Evolutionary conservation across 495 filamentous ascomycete species (phyloP).

Genomic region (Daldinia bambusicola): DNA sequence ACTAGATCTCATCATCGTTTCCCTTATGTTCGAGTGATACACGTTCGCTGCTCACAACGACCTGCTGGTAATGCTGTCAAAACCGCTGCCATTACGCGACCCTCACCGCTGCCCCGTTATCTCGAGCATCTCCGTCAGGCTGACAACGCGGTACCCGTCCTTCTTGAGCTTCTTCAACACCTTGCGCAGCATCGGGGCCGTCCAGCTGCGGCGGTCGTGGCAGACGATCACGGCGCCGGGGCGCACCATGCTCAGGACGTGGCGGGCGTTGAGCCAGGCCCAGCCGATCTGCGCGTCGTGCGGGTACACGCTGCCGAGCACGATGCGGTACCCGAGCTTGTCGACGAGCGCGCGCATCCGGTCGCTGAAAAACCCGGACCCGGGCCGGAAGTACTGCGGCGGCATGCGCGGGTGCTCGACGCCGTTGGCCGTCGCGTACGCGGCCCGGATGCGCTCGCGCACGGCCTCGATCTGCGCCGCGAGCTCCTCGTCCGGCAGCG

Average conservation of each 20-base stretch:
- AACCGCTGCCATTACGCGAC: neutral
- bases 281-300: constrained; percentile 83
- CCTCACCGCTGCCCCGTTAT: constrained; percentile 30
- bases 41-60: neutral
- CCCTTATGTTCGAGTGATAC: neutral
- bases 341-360: constrained; percentile 68
- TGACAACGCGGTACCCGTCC: constrained; percentile 74
- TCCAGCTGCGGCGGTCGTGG: constrained; percentile 84
- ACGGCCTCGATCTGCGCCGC: constrained; percentile 58
- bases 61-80: neutral
- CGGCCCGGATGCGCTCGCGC: constrained; percentile 60
- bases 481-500: constrained; percentile 54
- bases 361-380: constrained; percentile 79
- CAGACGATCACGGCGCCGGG: constrained; percentile 83
- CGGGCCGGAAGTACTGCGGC: constrained; percentile 76
- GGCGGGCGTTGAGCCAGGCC: constrained; percentile 75
- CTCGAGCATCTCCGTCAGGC: constrained; percentile 70
- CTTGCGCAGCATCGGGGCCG: constrained; percentile 74
- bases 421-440: constrained; percentile 60
- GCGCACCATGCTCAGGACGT: constrained; percentile 79
- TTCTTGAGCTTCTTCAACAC: constrained; percentile 75
- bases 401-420: constrained; percentile 39
- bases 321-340: constrained; percentile 69
- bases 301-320: constrained; percentile 84
- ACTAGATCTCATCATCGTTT: neutral